These are phyloP conservation scores for Neckera pumila DNA, from an alignment of 225 moss, liverwort and hornwort genomes.

Conservation along the genomic window DNA sequence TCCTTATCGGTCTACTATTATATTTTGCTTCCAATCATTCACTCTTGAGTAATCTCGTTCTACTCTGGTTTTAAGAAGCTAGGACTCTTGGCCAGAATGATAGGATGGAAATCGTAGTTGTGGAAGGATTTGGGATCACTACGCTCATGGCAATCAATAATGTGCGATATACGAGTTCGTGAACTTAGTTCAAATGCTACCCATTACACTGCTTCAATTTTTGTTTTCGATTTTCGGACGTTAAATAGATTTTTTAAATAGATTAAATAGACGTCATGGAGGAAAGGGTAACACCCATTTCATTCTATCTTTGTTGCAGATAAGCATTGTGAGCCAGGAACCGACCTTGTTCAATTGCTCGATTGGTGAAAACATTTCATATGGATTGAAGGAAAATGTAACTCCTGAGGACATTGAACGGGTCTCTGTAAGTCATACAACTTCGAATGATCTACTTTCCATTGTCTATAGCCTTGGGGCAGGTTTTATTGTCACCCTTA, in stretches of 20 bases:
- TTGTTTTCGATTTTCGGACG: background rate
- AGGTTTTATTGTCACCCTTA: background rate
- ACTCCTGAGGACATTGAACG: slow-evolving; percentile 60
- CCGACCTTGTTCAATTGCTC: slow-evolving; percentile 88
- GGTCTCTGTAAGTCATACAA: slow-evolving; percentile 56
- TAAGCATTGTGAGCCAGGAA: slow-evolving; percentile 98
- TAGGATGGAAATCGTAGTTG: background rate
- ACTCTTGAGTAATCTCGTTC: background rate
- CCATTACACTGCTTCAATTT: background rate
- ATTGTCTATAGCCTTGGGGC: background rate
- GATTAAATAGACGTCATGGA: background rate
- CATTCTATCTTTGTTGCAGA: slow-evolving; percentile 32
- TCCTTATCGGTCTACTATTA: background rate
- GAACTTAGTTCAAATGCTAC: background rate
- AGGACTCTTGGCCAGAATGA: background rate
- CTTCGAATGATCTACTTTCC: background rate
- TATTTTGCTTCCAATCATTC: background rate
- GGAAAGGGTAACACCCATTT: background rate
- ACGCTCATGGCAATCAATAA: background rate
- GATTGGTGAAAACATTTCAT: slow-evolving; percentile 85
- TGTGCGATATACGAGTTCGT: background rate
- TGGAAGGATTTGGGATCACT: background rate
- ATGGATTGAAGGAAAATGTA: slow-evolving; percentile 48
- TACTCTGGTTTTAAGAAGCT: background rate
- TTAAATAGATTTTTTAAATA: background rate